Evolutionary conservation across 176 grass and related monocot species (phyloP).

Genomic region (Tillandsia fasciculata): DNA sequence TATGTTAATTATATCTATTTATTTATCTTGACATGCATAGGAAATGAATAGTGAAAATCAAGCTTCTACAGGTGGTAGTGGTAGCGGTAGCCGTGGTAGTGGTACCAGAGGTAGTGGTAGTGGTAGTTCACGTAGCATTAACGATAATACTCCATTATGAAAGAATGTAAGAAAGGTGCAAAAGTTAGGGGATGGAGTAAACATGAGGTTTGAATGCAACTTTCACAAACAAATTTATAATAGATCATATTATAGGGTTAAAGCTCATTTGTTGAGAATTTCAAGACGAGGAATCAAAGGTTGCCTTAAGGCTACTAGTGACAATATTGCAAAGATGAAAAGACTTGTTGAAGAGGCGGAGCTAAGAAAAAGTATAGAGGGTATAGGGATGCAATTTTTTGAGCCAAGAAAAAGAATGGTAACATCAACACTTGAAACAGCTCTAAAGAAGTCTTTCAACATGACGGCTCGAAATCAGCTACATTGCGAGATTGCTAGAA

Average conservation of each 20-base stretch:
- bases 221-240: neutral
- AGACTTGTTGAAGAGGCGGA: neutral
- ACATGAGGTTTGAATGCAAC: constrained; percentile 4
- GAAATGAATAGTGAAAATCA: too few relatives aligned
- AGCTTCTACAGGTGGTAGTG: too few relatives aligned
- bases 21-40: too few relatives aligned
- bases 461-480: neutral
- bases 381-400: too few relatives aligned
- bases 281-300: constrained; percentile 3
- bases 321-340: neutral
- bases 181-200: constrained; percentile 5
- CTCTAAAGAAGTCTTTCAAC: neutral
- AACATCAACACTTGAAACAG: too few relatives aligned
- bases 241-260: constrained; percentile 11
- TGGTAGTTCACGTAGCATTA: too few relatives aligned
- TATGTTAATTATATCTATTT: too few relatives aligned
- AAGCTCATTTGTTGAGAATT: constrained; percentile 7
- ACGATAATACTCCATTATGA: constrained; percentile 3
- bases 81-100: too few relatives aligned
- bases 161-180: constrained; percentile 7
- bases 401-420: neutral
- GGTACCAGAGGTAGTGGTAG: too few relatives aligned
- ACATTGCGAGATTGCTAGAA: neutral
- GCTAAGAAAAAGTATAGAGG: neutral
- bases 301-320: constrained; percentile 1